These are phyloP conservation scores for Pleurotus tuoliensis DNA, from an alignment of 768 basidiomycete species.

Conservation along the genomic window DNA sequence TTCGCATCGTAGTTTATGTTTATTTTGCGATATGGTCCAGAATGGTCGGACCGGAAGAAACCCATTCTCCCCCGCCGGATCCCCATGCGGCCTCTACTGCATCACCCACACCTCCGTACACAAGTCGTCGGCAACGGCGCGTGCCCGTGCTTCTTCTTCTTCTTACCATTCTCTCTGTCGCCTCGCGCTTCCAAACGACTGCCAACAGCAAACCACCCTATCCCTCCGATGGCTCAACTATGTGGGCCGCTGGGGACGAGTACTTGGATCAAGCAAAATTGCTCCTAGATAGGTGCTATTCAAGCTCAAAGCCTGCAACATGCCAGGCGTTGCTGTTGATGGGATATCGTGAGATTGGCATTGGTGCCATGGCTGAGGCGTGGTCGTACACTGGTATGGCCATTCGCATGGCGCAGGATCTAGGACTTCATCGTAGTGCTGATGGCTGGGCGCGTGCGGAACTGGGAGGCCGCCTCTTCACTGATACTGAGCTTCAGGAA, in stretches of 20 bases:
- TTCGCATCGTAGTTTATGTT: background rate
- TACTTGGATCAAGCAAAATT: constrained; percentile 66
- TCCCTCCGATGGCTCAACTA: constrained; percentile 45
- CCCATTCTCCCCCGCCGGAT: constrained; percentile 16
- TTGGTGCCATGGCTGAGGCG: constrained; percentile 84
- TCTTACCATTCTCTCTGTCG: constrained; percentile 80
- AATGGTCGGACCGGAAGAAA: constrained; percentile 16
- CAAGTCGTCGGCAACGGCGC: constrained; percentile 35
- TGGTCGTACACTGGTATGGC: constrained; percentile 89
- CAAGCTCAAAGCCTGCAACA: constrained; percentile 68
- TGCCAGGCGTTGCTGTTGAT: constrained; percentile 78
- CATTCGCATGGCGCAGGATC: constrained; percentile 88
- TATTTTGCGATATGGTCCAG: constrained; percentile 3
- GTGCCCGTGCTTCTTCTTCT: constrained; percentile 68
- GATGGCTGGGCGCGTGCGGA: constrained; percentile 70
- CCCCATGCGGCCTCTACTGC: constrained; percentile 21
- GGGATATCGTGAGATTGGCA: constrained; percentile 82
- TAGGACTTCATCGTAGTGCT: constrained; percentile 79
- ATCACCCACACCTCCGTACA: constrained; percentile 27
- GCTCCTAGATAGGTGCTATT: constrained; percentile 63
- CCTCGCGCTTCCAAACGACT: constrained; percentile 60
- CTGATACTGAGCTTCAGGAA: constrained; percentile 59
- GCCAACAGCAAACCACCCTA: constrained; percentile 26
- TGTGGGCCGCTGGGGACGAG: constrained; percentile 81
- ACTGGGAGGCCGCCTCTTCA: constrained; percentile 55